Base-by-base conservation (phyloP, 495 filamentous ascomycete species). In the Penicillium paradoxum region DNA sequence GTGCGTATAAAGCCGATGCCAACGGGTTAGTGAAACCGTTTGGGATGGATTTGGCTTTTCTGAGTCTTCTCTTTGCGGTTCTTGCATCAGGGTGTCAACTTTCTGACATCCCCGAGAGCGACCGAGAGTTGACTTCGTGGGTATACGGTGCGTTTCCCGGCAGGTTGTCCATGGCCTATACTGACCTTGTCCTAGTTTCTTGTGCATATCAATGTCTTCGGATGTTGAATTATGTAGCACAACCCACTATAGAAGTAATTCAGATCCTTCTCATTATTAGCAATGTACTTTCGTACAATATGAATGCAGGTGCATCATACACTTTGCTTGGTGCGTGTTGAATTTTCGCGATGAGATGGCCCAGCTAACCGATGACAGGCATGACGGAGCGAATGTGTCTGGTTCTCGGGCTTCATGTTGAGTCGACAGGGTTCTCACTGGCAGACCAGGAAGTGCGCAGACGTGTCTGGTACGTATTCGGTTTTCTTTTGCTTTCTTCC, bases 51-150 rank as follows among this genome's bases (percentile, higher is more conserved):
- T 46, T 78, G 45, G 45, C 65, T 29, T 75, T 67, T 49, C 63
- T 69, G 49, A 71, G 67, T 49, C 59, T 75, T 45, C 66, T 91
- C 7, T 92, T 95, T 68, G 88, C 87, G 18, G 84, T 89, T 6
- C 76, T 95, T 37, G 89, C 87, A 0, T 88, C 88, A 30, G 88
- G 88, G 8, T 87, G 83, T 17, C 89, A 95, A 66, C 85, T 87
- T 58, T 87, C 87, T 14, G 81, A 84, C 58, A 74, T 85, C 6
- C 79, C 87, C 4, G 70, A 72, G 25, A 76, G 71, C 39, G 75
- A 83, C 51, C 64, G 80, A 30, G 79, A 83, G 56, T 62, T 83
- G 64, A 82, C 79, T 13, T 84, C 80, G 25, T 81, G 82, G 66
- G 76, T 83, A 60, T 83, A 83, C 60, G 67, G 78, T 80, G 52